phyloP scores from a whole-genome alignment of 257 asterid genomes.

The Verbena officinalis region DNA sequence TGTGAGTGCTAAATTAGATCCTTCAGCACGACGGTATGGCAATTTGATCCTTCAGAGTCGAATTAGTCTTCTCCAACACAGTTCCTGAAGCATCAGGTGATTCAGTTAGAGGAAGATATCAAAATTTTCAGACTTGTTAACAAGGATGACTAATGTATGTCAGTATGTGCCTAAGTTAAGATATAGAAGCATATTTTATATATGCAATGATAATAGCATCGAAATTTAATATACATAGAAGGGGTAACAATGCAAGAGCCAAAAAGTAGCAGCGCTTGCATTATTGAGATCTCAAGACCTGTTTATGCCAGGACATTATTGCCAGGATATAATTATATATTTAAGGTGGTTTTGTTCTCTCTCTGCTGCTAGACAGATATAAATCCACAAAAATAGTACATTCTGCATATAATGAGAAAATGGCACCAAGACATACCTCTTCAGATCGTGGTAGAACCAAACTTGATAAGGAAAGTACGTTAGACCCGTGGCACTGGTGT shows the following conservation, averaged over 20 bases:
- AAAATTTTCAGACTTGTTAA: conserved; percentile 14
- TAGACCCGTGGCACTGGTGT: conserved; percentile 39
- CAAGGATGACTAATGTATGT: conserved; percentile 10
- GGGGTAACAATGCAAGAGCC: too few relatives aligned
- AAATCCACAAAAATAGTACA: conserved; percentile 10
- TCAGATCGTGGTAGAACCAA: conserved; percentile 20
- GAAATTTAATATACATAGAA: conserved; percentile 5
- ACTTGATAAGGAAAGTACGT: conserved; percentile 18
- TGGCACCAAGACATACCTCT: conserved; percentile 34
- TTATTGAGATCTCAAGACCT: too few relatives aligned
- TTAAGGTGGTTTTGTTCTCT: conserved; percentile 1
- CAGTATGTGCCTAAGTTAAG: neutral
- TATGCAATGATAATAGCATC: neutral
- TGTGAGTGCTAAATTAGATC: neutral
- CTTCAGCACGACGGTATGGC: conserved; percentile 3
- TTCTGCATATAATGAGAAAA: conserved; percentile 20
- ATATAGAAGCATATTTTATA: conserved; percentile 10
- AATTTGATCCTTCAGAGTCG: conserved; percentile 12
- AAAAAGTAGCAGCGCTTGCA: too few relatives aligned
- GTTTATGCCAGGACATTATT: too few relatives aligned
- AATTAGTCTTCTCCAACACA: conserved; percentile 18
- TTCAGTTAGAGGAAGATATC: conserved; percentile 14
- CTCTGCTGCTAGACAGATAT: neutral
- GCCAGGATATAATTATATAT: too few relatives aligned
- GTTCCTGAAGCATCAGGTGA: conserved; percentile 28